A percentile compares a stretch with the other conserved stretches of the same genome.
These are phyloP conservation scores for Akanthomyces muscarius DNA, from an alignment of 2,329 filamentous ascomycete genomes.

Conservation along the genomic window DNA sequence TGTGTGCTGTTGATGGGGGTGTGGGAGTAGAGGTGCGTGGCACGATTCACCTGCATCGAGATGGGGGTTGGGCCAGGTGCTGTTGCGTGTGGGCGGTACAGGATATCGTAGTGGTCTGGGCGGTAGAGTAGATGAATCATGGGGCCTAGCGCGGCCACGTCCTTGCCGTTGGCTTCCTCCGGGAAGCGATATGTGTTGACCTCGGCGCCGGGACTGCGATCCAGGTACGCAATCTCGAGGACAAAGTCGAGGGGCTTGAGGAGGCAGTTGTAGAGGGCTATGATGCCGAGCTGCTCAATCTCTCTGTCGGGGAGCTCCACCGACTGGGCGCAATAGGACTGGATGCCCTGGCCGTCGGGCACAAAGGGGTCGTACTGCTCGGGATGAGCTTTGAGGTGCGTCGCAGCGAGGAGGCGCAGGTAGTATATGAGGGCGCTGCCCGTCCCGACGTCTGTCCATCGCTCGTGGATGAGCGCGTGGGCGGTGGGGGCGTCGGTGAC, in stretches of 20 bases:
- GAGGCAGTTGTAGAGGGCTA: conserved; percentile 71
- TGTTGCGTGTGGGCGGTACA: conserved; percentile 60
- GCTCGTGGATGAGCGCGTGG: conserved; percentile 50
- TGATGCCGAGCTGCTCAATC: conserved; percentile 86
- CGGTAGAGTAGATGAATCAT: conserved; percentile 60
- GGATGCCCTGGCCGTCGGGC: conserved; percentile 52
- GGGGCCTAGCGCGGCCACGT: conserved; percentile 41
- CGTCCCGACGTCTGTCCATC: conserved; percentile 68
- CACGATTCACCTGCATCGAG: conserved; percentile 51
- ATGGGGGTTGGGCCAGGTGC: conserved; percentile 19
- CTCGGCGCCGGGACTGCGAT: conserved; percentile 72
- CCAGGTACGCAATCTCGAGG: conserved; percentile 86
- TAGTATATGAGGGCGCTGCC: conserved; percentile 83
- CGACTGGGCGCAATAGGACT: conserved; percentile 63
- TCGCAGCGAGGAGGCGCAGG: conserved; percentile 73
- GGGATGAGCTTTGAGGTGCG: conserved; percentile 74
- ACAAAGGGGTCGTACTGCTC: conserved; percentile 71
- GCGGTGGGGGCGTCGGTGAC: conserved; percentile 57
- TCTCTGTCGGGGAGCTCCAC: conserved; percentile 76
- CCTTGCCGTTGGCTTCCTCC: conserved; percentile 46
- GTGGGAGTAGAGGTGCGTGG: conserved; percentile 43
- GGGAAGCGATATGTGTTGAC: conserved; percentile 69
- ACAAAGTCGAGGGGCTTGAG: conserved; percentile 74
- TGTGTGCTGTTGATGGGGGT: conserved; percentile 41
- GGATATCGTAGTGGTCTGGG: conserved; percentile 88